Evolutionary conservation across 139 green algal genomes (phyloP), one percentile per base, ranked within the genome.

Genomic region (Edaphochlamys debaryana): DNA sequence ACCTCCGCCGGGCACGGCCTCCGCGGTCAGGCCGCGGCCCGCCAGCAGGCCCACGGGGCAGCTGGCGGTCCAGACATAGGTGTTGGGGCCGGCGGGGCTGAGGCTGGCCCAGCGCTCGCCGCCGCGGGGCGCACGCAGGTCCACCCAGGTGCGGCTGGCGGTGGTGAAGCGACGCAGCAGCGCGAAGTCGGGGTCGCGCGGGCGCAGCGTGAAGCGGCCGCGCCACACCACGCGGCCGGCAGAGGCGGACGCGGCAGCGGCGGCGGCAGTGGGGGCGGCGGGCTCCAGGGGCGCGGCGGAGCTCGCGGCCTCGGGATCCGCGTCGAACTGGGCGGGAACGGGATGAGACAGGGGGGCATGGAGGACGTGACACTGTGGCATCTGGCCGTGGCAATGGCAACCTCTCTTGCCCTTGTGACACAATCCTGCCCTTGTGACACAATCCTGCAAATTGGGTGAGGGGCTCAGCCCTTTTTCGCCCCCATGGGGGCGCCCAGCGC

Each of bases 61-160:
- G 64, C 66, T 68, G 25, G 78, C 78, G 36, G 60, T 69, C 78
- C 78, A 84, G 34, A 84, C 78, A 27, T 41, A 84, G 19, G 66
- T 76, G 66, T 84, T 68, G 37, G 45, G 78, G 15, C 78, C 78
- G 7, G 66, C 78, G 34, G 78, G 78, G 1, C 19, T 38, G 25
- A 84, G 34, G 25, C 34, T 45, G 3, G 78, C 78, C 15, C 34
- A 40, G 36, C 78, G 78, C 67, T 84, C 66, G 23, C 9, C 13
- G n/a, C 78, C 64, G 27, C 17, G 66, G 4, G 34, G 5, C 36
- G 78, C 34, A 19, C 66, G 36, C 34, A 84, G 64, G 64, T 84
- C 78, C 34, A 84, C 42, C 66, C 66, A 84, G 25, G 66, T 69
- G 4, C 78, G 48, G 27, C 1, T 76, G 66, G 48, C 50, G 36